phyloP scores from a whole-genome alignment of 2,329 filamentous ascomycete species.

The Byssochlamys sp. region DNA sequence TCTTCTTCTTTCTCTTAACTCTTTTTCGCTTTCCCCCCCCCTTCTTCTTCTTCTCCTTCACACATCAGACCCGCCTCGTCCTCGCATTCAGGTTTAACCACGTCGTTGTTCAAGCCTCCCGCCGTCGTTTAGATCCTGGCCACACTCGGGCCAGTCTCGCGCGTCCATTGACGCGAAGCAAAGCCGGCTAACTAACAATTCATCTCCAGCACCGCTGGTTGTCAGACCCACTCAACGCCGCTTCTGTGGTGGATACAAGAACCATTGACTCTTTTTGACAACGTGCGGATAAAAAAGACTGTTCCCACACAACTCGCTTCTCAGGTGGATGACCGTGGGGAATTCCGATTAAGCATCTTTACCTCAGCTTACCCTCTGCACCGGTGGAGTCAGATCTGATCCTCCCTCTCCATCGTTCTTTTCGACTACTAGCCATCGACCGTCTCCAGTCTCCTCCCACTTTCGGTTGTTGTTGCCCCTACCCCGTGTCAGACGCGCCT shows the following conservation, averaged over 20 bases:
- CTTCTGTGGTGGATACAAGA: constrained; percentile 29
- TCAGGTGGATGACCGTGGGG: constrained; percentile 33
- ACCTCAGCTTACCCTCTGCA: constrained; percentile 17
- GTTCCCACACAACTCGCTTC: constrained; percentile 29
- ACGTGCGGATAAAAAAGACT: constrained; percentile 32
- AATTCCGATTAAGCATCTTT: constrained; percentile 28
- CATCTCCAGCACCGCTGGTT: constrained; percentile 21
- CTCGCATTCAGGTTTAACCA: background rate
- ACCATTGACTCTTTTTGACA: constrained; percentile 27
- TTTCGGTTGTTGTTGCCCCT: background rate
- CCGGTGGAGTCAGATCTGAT: constrained; percentile 24
- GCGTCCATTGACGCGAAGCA: constrained; percentile 27
- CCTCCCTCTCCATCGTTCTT: constrained; percentile 11
- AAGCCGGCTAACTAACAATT: constrained; percentile 15
- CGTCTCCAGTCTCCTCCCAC: constrained; percentile 1
- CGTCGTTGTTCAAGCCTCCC: background rate
- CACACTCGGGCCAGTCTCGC: constrained; percentile 4
- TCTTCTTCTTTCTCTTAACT: constrained; percentile 7
- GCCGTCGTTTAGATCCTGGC: background rate
- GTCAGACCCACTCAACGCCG: constrained; percentile 29
- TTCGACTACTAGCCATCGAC: constrained; percentile 10
- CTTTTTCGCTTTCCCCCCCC: constrained; percentile 8
- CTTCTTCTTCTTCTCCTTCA: constrained; percentile 8
- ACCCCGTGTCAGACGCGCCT: background rate
- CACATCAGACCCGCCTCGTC: background rate